A percentile compares a stretch with the other conserved stretches of the same genome.
phyloP scores from a whole-genome alignment of 371 early-diverging fungal species.

The Lichtheimia ornata region DNA sequence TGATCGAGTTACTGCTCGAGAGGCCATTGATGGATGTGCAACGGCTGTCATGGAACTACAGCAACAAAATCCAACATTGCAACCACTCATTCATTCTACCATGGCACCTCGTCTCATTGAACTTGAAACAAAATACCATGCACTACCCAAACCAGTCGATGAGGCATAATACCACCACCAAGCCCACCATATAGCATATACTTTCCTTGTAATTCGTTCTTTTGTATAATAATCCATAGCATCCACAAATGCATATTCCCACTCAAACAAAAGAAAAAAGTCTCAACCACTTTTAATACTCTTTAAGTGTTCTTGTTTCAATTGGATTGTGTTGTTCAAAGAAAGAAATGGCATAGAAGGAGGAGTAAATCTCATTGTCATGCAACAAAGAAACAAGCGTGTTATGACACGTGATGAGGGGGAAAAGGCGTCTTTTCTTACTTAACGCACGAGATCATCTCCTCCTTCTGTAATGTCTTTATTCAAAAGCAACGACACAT shows the following conservation, averaged over 20 bases:
- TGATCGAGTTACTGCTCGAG: constrained; percentile 38
- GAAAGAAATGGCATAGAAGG: neutral
- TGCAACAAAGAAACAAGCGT: too few relatives aligned
- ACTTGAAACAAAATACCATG: constrained; percentile 23
- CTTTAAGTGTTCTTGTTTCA: neutral
- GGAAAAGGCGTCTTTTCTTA: too few relatives aligned
- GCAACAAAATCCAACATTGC: constrained; percentile 16
- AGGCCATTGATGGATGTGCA: constrained; percentile 35
- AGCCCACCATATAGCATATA: neutral
- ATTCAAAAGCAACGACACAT: neutral
- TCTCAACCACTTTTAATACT: neutral
- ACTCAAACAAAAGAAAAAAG: neutral
- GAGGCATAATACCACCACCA: neutral
- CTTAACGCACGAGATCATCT: too few relatives aligned
- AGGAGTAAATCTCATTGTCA: too few relatives aligned
- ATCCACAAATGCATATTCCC: neutral
- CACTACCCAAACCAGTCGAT: constrained; percentile 16
- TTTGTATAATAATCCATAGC: neutral
- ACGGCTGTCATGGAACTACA: constrained; percentile 28
- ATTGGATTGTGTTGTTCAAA: neutral
- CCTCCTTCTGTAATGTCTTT: too few relatives aligned
- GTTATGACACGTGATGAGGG: too few relatives aligned
- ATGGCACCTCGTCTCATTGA: constrained; percentile 25
- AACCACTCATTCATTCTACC: constrained; percentile 13
- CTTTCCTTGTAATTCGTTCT: neutral